phyloP scores from a whole-genome alignment of 1,284 basidiomycete species.

The Salmacisia buchloeana region DNA sequence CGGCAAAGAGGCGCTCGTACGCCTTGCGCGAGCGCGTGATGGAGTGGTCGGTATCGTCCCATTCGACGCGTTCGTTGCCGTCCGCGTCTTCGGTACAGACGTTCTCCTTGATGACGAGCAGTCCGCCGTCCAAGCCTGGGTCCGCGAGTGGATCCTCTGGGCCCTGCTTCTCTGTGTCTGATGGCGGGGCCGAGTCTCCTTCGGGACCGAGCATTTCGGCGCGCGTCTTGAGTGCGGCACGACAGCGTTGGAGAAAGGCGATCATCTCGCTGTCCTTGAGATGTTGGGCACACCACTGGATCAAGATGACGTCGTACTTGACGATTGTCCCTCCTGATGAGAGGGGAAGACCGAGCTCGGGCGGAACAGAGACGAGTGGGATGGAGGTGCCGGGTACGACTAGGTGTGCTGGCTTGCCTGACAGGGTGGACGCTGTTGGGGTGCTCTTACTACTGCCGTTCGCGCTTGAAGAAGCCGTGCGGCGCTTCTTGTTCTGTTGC shows the following conservation, averaged over 20 bases:
- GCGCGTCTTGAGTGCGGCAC: conserved; percentile 27
- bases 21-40: conserved; percentile 44
- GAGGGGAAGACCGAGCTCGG: neutral
- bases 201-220: neutral
- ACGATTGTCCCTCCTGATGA: conserved; percentile 15
- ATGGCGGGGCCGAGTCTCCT: neutral
- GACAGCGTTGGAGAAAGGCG: conserved; percentile 35
- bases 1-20: conserved; percentile 43
- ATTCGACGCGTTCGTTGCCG: conserved; percentile 42
- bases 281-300: conserved; percentile 49
- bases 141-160: conserved; percentile 7
- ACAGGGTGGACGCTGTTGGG: conserved; percentile 15
- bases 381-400: neutral
- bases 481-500: neutral
- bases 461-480: too few relatives aligned
- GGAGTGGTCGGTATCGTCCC: conserved; percentile 48
- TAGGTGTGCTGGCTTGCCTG: neutral
- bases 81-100: conserved; percentile 42
- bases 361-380: neutral
- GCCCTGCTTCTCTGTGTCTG: neutral
- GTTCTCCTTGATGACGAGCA: conserved; percentile 49
- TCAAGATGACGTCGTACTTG: conserved; percentile 44
- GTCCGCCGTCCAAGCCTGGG: conserved; percentile 17
- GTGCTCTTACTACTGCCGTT: too few relatives aligned
- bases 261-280: conserved; percentile 45